phyloP scores from a whole-genome alignment of 2,329 filamentous ascomycete genomes.

The Lachnellula occidentalis region DNA sequence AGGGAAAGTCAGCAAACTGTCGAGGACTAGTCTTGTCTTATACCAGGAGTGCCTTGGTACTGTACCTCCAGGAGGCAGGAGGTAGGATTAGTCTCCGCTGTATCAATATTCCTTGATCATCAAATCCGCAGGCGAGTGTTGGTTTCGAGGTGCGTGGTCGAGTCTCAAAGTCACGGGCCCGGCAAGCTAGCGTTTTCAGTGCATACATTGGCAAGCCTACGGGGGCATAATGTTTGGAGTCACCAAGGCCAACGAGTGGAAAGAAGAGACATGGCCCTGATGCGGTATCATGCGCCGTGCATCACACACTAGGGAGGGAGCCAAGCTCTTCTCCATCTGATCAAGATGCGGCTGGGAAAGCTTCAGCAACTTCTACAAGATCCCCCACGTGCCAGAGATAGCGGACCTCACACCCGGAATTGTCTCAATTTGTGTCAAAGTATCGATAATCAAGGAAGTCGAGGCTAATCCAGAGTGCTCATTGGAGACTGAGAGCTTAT shows the following conservation, averaged over 20 bases:
- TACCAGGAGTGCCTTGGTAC: conserved; percentile 6
- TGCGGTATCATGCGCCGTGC: conserved; percentile 13
- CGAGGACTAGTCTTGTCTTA: conserved; percentile 14
- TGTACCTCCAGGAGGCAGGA: conserved; percentile 2
- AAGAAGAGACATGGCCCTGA: background rate
- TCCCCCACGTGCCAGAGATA: conserved; percentile 9
- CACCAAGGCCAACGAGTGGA: conserved; percentile 6
- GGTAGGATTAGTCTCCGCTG: background rate
- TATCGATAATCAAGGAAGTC: conserved; percentile 12
- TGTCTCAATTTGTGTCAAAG: conserved; percentile 9
- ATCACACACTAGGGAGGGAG: conserved; percentile 18
- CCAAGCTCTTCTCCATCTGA: conserved; percentile 15
- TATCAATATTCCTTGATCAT: conserved; percentile 14
- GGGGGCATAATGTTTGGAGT: conserved; percentile 22
- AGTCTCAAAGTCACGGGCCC: conserved; percentile 26
- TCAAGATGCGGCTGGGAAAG: conserved; percentile 11
- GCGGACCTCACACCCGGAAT: conserved; percentile 14
- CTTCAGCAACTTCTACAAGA: background rate
- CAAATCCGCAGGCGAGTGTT: conserved; percentile 26
- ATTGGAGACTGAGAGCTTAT: conserved; percentile 23
- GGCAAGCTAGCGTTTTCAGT: conserved; percentile 29
- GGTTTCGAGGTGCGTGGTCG: conserved; percentile 20
- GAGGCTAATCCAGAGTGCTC: conserved; percentile 13
- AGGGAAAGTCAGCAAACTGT: conserved; percentile 1
- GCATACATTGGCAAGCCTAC: background rate